These are phyloP conservation scores for Oxyria digyna DNA, from an alignment of 148 eudicot species.

Conservation along the genomic window DNA sequence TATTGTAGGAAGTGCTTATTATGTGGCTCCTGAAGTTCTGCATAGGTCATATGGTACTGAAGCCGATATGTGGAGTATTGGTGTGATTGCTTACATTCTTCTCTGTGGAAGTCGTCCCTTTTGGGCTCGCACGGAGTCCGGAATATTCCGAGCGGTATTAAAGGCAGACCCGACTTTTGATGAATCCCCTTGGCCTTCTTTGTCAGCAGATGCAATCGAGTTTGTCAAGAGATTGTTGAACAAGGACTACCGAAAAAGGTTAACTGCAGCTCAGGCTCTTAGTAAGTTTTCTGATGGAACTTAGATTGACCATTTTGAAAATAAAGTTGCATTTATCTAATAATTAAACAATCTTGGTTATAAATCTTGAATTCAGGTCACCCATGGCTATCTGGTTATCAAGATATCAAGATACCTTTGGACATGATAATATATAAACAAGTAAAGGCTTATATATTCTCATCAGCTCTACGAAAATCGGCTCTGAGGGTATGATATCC, in stretches of 20 bases:
- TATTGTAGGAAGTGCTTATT: slow-evolving; percentile 96
- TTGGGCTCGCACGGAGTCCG: slow-evolving; percentile 93
- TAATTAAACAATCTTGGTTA: neutral
- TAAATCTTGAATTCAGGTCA: slow-evolving; percentile 51
- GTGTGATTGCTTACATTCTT: slow-evolving; percentile 96
- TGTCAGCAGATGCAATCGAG: slow-evolving; percentile 77
- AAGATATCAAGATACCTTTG: slow-evolving; percentile 63
- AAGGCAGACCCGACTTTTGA: slow-evolving; percentile 89
- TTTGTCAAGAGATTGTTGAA: slow-evolving; percentile 81
- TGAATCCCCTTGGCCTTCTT: slow-evolving; percentile 89
- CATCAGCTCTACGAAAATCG: slow-evolving; percentile 77
- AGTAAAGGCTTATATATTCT: slow-evolving; percentile 74
- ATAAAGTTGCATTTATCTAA: neutral
- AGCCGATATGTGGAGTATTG: slow-evolving; percentile 99
- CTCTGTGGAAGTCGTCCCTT: slow-evolving; percentile 94
- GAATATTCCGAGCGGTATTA: slow-evolving; percentile 80
- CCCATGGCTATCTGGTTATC: slow-evolving; percentile 76
- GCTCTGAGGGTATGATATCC: slow-evolving; percentile 70
- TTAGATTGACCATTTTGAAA: neutral
- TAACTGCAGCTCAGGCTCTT: slow-evolving; percentile 92
- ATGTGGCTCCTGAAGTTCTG: slow-evolving; percentile 95
- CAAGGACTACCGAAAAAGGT: slow-evolving; percentile 85
- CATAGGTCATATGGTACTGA: slow-evolving; percentile 95
- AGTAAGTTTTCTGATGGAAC: slow-evolving; percentile 47
- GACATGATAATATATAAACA: slow-evolving; percentile 80